Evolutionary conservation across 306 rosid genomes (phyloP), one percentile per base, ranked within the genome.

Genomic region (Delonix regia): DNA sequence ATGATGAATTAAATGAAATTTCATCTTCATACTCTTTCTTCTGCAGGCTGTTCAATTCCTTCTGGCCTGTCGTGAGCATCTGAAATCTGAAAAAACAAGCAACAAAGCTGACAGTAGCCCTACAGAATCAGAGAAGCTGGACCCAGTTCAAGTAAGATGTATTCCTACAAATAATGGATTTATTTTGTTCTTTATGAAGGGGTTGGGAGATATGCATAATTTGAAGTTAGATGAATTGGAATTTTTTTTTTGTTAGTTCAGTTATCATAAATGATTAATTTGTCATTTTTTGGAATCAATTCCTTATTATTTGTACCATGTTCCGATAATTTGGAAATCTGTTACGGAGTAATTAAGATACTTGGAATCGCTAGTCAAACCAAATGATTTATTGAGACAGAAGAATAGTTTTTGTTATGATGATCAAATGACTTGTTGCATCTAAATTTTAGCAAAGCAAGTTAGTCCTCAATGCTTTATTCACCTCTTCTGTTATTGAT

Each of bases 11-110:
- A 47, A 77, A 52, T 63, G 8, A 44, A 34, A 62, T 76, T 55
- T 68, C 62, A 19, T 19, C 78, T 61, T 75, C 63, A 16, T 63
- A 39, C 41, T 78, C 30, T 62, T 83, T 81, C 42, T 64, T 72
- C 73, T 75, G 66, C 86, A 94, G 98, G 97, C 97, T 76, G 93
- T 94, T 79, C 90, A 87, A 74, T 90, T 83, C 64, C 97, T 94
- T 66, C 81, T 90, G 62, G 84, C 86, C 47, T 84, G 81, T 78
- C 88, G 90, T 12, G 90, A 88, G 68, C 85, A 53, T 52, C 49
- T 89, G 71, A 78, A 53, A 25, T 86, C 83, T 24, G 82, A 81
- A 74, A 82, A 68, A 39, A 52, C 75, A 3, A 79, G 73, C 53
- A 56, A 74, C 64, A 82, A 73, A 69, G 78, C 82, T 59, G 87